Conservation (phyloP, 2,329 filamentous ascomycete species). For the Triangularia setosa region DNA sequence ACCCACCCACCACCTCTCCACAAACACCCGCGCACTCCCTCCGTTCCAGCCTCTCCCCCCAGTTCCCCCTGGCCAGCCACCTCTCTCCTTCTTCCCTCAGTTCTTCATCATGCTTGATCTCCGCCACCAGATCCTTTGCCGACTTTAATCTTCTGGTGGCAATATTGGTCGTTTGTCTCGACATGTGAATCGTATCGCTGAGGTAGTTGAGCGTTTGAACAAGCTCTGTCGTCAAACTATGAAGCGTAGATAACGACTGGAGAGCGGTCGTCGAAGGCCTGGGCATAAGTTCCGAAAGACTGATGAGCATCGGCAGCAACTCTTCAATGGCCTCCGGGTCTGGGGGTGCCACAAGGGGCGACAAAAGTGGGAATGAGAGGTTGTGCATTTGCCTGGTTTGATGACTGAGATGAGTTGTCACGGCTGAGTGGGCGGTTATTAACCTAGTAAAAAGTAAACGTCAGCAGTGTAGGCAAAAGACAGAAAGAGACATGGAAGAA, state of each 20-base stretch:
- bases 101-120: constrained; percentile 80
- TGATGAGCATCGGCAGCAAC: constrained; percentile 63
- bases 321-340: constrained; percentile 63
- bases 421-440: constrained; percentile 70
- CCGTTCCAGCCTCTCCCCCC: constrained; percentile 70
- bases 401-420: constrained; percentile 70
- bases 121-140: constrained; percentile 79
- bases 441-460: constrained; percentile 44
- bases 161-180: constrained; percentile 77
- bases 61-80: constrained; percentile 78
- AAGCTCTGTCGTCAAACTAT: constrained; percentile 67
- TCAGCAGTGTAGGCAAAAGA: background rate
- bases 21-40: constrained; percentile 83
- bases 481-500: constrained; percentile 20
- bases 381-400: constrained; percentile 74
- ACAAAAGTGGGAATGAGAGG: constrained; percentile 66
- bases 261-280: constrained; percentile 59
- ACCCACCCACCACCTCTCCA: constrained; percentile 82
- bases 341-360: constrained; percentile 61
- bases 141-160: constrained; percentile 76
- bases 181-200: constrained; percentile 91
- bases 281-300: constrained; percentile 64
- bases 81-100: constrained; percentile 74
- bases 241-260: constrained; percentile 63
- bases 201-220: constrained; percentile 79